These are phyloP conservation scores for Russula vinacea DNA, from an alignment of 768 basidiomycete genomes.

Conservation along the genomic window DNA sequence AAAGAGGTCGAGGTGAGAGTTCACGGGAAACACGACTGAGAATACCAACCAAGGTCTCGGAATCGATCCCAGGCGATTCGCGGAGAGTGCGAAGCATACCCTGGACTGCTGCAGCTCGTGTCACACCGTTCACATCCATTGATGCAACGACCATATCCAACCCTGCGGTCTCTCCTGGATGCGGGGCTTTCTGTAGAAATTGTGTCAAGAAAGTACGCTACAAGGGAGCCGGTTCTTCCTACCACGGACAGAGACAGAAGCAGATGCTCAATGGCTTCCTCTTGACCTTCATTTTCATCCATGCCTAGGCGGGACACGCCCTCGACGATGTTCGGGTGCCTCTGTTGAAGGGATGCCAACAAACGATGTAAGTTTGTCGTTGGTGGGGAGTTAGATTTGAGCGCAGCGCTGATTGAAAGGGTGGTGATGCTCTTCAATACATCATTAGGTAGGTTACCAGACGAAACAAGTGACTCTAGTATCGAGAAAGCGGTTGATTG, in stretches of 20 bases:
- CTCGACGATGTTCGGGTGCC: constrained; percentile 53
- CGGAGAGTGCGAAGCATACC: constrained; percentile 47
- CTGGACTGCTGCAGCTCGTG: constrained; percentile 58
- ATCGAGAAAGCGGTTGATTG: constrained; percentile 9
- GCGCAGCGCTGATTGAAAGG: constrained; percentile 25
- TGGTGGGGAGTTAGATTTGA: constrained; percentile 11
- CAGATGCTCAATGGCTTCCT: constrained; percentile 51
- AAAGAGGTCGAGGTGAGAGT: constrained; percentile 1
- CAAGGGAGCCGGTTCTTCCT: constrained; percentile 23
- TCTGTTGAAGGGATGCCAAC: constrained; percentile 61
- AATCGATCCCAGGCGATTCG: constrained; percentile 32
- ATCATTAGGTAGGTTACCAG: not conserved
- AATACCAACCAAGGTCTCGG: constrained; percentile 45
- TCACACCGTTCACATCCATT: constrained; percentile 56
- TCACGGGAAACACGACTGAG: not conserved
- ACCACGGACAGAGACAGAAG: constrained; percentile 59
- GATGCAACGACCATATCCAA: constrained; percentile 52
- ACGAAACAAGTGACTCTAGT: constrained; percentile 11
- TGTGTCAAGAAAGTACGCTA: not conserved
- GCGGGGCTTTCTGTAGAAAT: constrained; percentile 21
- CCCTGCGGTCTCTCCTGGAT: constrained; percentile 15
- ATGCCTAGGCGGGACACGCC: constrained; percentile 41
- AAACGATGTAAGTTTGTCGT: constrained; percentile 34
- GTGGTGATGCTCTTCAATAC: constrained; percentile 20
- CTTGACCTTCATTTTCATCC: constrained; percentile 34